Base-by-base conservation (phyloP, 2,329 filamentous ascomycete genomes). In the Penicillium sp. region DNA sequence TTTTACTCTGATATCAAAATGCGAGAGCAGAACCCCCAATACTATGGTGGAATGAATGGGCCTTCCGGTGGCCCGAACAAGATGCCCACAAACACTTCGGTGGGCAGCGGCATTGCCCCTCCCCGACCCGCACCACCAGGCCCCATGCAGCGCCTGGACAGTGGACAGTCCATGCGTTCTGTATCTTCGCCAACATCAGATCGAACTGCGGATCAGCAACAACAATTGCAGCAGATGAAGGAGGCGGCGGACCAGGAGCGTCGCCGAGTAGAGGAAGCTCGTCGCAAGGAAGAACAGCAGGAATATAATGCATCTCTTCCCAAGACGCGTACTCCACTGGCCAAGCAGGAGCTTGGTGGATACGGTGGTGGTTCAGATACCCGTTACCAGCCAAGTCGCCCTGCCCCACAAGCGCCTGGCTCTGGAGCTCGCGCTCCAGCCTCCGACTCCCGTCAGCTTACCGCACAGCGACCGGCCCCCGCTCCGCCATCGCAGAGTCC, bases 221-320 rank as follows among this genome's bases (percentile, higher is more conserved):
- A 75, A 43, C 73, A 75, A 59, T 63, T 75, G 31, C 77, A 79
- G 43, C 71, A 73, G 26, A 75, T 79, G 67, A 79, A 72, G 80
- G 82, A 86, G 67, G 83, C 85, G 66, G 85, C 89, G 14, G 78
- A 80, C 31, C 74, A 77, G 59, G 78, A 81, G 63, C 76, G 77
- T 42, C 76, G 77, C 31, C 73, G 74, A 5, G 73, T 79, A 61
- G 75, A 78, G 67, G 85, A 89, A 61, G 77, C 76, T 33, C 84
- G 86, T 37, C 74, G 72, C 66, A 83, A 83, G 51, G 83, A 89
- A 52, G 85, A 88, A 61, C 91, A 96, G 49, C 91, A 96, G 49
- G 90, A 86, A 18, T 97, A 96, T 75, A 96, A 97, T 73, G 89
- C 90, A 33, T 91, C 90, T 23, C 77, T 97, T 56, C 93, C 92